A percentile compares a stretch with the other conserved stretches of the same genome.
Conservation (phyloP, 192 early-diverging fungal species). For the Coemansia sp. region DNA sequence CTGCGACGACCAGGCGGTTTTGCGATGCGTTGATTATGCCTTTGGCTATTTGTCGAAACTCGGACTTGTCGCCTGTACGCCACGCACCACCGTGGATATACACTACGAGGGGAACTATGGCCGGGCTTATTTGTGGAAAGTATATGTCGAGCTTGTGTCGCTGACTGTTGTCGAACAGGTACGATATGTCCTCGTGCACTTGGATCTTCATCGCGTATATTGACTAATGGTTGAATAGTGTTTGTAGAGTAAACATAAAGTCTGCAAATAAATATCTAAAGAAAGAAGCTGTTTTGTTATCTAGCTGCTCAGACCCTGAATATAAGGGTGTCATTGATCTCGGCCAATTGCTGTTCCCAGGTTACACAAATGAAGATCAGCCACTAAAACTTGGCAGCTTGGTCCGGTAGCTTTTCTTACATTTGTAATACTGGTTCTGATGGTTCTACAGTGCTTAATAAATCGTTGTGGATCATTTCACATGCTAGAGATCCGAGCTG, state of each 20-base stretch:
- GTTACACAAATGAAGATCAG: not conserved
- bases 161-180: constrained; percentile 17
- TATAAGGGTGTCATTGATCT: not conserved
- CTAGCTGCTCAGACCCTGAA: not conserved
- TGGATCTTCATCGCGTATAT: constrained; percentile 12
- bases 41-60: constrained; percentile 56
- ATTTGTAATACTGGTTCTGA: too few relatives aligned
- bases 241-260: too few relatives aligned
- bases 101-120: constrained; percentile 58
- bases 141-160: constrained; percentile 66
- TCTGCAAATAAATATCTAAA: too few relatives aligned
- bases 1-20: constrained; percentile 60
- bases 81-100: constrained; percentile 88
- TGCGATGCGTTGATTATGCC: constrained; percentile 40
- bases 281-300: not conserved
- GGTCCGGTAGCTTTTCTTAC: too few relatives aligned
- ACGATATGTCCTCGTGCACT: constrained; percentile 30
- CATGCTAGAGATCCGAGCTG: not conserved
- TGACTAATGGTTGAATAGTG: too few relatives aligned
- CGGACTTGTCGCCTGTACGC: constrained; percentile 73
- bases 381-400: not conserved
- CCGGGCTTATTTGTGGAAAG: constrained; percentile 29
- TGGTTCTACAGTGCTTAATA: not conserved
- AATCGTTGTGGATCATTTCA: not conserved
- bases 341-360: not conserved